Evolutionary conservation across 805 yeast genomes (phyloP).

Genomic region (Martiniozyma abietophila): DNA sequence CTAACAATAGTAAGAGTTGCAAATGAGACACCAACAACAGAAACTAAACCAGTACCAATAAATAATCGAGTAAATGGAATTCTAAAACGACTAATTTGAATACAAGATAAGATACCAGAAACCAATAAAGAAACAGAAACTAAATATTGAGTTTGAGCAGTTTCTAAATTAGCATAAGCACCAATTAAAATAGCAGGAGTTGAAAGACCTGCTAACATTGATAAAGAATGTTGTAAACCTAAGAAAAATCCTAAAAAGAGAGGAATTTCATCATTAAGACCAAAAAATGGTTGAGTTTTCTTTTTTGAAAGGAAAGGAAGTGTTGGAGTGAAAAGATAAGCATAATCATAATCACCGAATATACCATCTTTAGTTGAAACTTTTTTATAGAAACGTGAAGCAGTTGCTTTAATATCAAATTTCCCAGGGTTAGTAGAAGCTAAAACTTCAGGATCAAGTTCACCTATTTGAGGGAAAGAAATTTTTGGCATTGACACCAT

Average conservation of each 20-base stretch:
- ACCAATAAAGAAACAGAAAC: conserved; percentile 67
- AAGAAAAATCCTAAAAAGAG: conserved; percentile 63
- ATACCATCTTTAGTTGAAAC: conserved; percentile 68
- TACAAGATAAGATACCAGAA: conserved; percentile 57
- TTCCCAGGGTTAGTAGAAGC: too few relatives aligned
- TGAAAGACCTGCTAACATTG: conserved; percentile 89
- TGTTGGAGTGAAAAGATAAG: conserved; percentile 68
- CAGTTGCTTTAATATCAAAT: too few relatives aligned
- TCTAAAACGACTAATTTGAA: conserved; percentile 78
- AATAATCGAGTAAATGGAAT: conserved; percentile 65
- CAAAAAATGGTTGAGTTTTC: conserved; percentile 71
- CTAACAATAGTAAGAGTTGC: conserved; percentile 77
- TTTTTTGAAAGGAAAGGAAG: conserved; percentile 52
- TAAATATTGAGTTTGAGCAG: conserved; percentile 45
- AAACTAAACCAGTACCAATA: conserved; percentile 80
- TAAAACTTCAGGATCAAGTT: too few relatives aligned
- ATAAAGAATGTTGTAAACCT: conserved; percentile 80
- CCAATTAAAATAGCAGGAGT: conserved; percentile 76
- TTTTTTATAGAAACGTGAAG: conserved; percentile 12
- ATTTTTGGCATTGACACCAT: too few relatives aligned
- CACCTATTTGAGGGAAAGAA: too few relatives aligned
- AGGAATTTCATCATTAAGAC: conserved; percentile 74
- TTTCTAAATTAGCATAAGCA: conserved; percentile 46
- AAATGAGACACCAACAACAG: conserved; percentile 88
- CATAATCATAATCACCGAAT: conserved; percentile 83